These are phyloP conservation scores for Tricholoma flavovirens DNA, from an alignment of 768 basidiomycete genomes.

Conservation along the genomic window DNA sequence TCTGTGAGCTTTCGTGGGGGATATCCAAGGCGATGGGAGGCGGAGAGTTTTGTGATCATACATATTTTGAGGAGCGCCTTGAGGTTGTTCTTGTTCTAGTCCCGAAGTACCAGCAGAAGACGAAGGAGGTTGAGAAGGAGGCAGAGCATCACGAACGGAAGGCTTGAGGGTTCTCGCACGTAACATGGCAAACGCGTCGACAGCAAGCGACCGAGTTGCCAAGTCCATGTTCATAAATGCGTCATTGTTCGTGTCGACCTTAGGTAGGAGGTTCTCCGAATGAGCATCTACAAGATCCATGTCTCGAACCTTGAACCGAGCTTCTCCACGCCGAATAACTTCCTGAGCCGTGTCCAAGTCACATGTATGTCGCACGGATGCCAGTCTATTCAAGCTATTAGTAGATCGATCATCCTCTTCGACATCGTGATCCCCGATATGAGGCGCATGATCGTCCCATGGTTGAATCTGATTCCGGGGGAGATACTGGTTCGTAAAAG, in stretches of 20 bases:
- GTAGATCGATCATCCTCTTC: background rate
- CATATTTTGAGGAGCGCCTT: conserved; percentile 34
- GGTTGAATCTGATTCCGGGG: background rate
- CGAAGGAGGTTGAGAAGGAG: conserved; percentile 1
- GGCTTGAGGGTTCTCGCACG: conserved; percentile 30
- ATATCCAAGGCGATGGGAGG: conserved; percentile 27
- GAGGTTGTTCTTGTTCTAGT: conserved; percentile 10
- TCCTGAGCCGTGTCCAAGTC: background rate
- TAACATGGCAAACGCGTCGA: conserved; percentile 34
- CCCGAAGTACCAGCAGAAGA: background rate
- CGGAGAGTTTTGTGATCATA: conserved; percentile 40
- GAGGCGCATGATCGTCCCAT: background rate
- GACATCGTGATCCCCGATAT: background rate
- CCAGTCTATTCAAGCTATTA: background rate
- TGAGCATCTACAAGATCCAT: background rate
- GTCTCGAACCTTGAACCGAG: no score
- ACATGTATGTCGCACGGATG: background rate
- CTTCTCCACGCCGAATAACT: background rate
- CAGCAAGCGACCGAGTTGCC: conserved; percentile 26
- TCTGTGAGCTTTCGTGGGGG: conserved; percentile 39
- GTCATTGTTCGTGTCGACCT: background rate
- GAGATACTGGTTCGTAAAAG: background rate
- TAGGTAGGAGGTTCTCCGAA: background rate
- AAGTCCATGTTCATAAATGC: conserved; percentile 10
- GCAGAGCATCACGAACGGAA: conserved; percentile 4